Base-by-base conservation (phyloP, 2,329 filamentous ascomycete genomes). In the Pyricularia grisea region DNA sequence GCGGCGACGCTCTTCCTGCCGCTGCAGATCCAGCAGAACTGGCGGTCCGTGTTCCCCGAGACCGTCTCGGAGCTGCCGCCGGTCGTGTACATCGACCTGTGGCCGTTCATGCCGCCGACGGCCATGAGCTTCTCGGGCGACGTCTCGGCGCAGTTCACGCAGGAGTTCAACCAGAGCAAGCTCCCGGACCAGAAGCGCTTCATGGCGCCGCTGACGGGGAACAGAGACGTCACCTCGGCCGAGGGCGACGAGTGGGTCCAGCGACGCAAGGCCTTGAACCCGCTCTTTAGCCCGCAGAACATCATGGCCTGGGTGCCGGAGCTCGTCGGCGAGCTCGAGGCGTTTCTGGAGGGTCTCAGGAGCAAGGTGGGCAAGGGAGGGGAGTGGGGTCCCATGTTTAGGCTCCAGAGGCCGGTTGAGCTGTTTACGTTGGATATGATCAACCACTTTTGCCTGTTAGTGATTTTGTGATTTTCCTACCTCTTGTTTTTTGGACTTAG, bases 391-490 rank as follows among this genome's bases (percentile, higher is more conserved):
- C 66, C 71, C 17, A 72, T 78, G n/a, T 78, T 79, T 36, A 68
- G 72, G 9, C 72, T 82, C 6, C 75, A 81, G 68, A 71, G 76
- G 9, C 75, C 74, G 23, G 76, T 79, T 1, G 78, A 75, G 6
- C 78, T 79, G 67, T 71, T 82, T 20, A 78, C 80, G 0, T 77
- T 81, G 10, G 80, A 82, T 65, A 74, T 81, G 31, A 82, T 81
- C 65, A 73, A 73, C 20, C 74, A 77, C n/a, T 75, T 78, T 17
- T 74, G 77, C 2, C 70, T 81, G 75, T 69, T 28, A 66, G 70
- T 68, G 10, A 9, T 63, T 27, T 28, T 12, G 27, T 10, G 2
- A 3, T 17, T 17, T 28, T 63, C 1, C 3, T 27, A 17, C 5
- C 9, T 61, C 17, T 27, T 23, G 4, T 23, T 58, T 25, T 50